Conservation (phyloP, 352 stramenopile genomes). For the Pythium plurisporium region DNA sequence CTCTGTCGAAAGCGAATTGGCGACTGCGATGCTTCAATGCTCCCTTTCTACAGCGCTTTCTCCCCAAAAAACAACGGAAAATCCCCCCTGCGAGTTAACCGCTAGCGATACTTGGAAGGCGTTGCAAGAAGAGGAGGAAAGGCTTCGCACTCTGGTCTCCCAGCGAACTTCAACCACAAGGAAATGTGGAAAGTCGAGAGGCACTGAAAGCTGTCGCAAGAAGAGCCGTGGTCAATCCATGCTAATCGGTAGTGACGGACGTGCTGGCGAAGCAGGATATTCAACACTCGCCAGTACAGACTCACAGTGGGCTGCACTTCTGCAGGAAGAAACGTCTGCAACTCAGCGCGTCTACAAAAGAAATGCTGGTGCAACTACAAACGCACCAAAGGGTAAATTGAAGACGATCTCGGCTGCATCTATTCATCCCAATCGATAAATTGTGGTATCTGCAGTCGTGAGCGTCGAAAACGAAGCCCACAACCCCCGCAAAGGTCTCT, state of each 20-base stretch:
- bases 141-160: conserved; percentile 25
- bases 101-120: conserved; percentile 33
- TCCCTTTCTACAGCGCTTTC: not conserved
- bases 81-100: no score
- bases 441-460: conserved; percentile 33
- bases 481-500: conserved; percentile 64
- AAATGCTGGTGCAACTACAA: not conserved
- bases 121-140: conserved; percentile 51
- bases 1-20: not conserved
- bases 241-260: not conserved
- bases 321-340: conserved; percentile 24
- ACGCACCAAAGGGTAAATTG: not conserved
- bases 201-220: not conserved
- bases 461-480: conserved; percentile 60
- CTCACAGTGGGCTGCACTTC: conserved; percentile 24
- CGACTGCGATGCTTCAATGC: conserved; percentile 8
- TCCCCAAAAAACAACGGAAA: not conserved
- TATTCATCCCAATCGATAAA: conserved; percentile 50
- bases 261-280: conserved; percentile 22
- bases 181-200: not conserved
- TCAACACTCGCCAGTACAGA: no score
- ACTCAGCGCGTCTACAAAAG: conserved; percentile 19
- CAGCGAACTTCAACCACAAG: not conserved
- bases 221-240: not conserved
- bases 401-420: conserved; percentile 12